Percentiles rank a stretch among this genome's conserved stretches.
Conservation (phyloP, 345 rosid genomes). For the Populus ilicifolia region DNA sequence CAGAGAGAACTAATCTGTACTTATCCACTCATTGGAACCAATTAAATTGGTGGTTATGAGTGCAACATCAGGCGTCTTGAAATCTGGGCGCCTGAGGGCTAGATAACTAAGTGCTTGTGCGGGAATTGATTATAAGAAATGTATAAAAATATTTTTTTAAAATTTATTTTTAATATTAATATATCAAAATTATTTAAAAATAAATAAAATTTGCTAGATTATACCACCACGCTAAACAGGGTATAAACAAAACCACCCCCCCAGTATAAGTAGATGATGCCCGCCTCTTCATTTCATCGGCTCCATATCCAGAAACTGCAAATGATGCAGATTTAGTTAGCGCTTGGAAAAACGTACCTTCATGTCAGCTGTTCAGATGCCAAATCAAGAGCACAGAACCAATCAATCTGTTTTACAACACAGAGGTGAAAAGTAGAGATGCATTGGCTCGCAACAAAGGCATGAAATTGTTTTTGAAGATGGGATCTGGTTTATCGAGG, state of each 20-base stretch:
- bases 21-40: too few species aligned
- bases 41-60: background rate
- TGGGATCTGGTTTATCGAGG: constrained; percentile 68
- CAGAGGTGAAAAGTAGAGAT: constrained; percentile 56
- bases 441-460: constrained; percentile 75
- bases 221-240: too few species aligned
- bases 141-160: too few species aligned
- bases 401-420: constrained; percentile 12
- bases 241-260: too few species aligned
- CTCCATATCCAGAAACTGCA: background rate
- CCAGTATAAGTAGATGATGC: background rate
- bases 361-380: background rate
- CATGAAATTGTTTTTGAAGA: constrained; percentile 51
- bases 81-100: too few species aligned
- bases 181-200: too few species aligned
- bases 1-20: too few species aligned
- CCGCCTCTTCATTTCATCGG: background rate
- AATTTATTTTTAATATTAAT: too few species aligned
- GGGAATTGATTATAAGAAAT: too few species aligned
- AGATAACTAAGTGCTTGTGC: too few species aligned
- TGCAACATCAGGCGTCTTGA: too few species aligned
- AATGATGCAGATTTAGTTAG: background rate
- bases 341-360: background rate
- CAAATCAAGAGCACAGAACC: background rate
- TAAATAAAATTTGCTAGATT: too few species aligned